Base-by-base conservation (phyloP, 106 monocot genomes). In the Allium sativum region DNA sequence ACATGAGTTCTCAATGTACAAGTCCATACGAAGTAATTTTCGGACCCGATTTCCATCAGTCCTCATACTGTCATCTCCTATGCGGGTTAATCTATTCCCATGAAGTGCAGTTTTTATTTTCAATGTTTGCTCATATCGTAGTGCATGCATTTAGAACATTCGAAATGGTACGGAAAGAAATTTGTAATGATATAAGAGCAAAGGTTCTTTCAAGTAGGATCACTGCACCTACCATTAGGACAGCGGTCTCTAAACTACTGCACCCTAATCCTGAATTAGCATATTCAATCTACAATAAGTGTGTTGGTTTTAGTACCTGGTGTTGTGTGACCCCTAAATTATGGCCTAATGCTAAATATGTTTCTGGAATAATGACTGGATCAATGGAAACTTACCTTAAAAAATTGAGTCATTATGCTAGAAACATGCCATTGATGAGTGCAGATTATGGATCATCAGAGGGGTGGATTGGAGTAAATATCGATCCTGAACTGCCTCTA, bases 311-410 rank as follows among this genome's bases (percentile, higher is more conserved):
- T 15, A 88, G 79, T 62, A 93, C 67, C 53, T 93, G 87, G 87
- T 93, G 84, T 52, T 81, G 88, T 20, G 70, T 88, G 56, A 82
- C 88, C 15, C 93, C 93, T 0, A 77, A 68, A 53, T 70, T 93
- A 8, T 93, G 81, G 78, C 93, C 93, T 9, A 88, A 93, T 75
- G 84, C 84, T 44, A 93, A 88, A 66, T 93, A 93, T 44, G 87
- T 93, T 0, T 79, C 70, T 62, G 88, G 88, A 12, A 88, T 93
- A 13, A 79, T 93, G 88, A 93, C 93, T 1, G 93, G 93, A 48
- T 88, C 93, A 0, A 93, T 93, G 93, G 93, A 84, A 70, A 79
- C 88, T 31, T 93, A 93, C 65, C 16, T 79, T 63, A 88, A 77
- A 46, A 93, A 88, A 60, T 44, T 93, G 56, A 81, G 88, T 16